These are phyloP conservation scores for Aspergillus phoenicis DNA, from an alignment of 2,329 filamentous ascomycete species.

Conservation along the genomic window DNA sequence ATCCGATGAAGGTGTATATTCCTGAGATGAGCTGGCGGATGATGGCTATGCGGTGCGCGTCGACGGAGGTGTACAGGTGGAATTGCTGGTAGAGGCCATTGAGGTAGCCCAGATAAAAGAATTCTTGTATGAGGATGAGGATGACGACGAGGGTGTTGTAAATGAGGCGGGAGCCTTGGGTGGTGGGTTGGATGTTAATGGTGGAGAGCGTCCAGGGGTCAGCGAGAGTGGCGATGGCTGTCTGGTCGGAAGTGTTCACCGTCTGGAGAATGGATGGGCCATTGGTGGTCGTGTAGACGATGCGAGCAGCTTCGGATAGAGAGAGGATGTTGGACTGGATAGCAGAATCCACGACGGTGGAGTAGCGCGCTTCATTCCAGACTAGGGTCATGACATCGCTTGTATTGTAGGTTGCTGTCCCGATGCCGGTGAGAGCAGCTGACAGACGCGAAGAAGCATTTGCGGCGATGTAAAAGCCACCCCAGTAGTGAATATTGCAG, in stretches of 20 bases:
- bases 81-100: conserved; percentile 48
- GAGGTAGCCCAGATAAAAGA: conserved; percentile 51
- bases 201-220: conserved; percentile 42
- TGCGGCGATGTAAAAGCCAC: conserved; percentile 32
- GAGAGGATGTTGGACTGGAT: conserved; percentile 35
- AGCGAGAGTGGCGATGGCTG: conserved; percentile 39
- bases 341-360: conserved; percentile 40
- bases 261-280: conserved; percentile 33
- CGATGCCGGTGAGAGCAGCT: conserved; percentile 39
- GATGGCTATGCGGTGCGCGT: conserved; percentile 33
- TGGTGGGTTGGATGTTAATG: conserved; percentile 45
- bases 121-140: conserved; percentile 51
- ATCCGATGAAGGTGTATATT: conserved; percentile 45
- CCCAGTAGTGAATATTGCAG: conserved; percentile 43
- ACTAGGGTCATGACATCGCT: conserved; percentile 43
- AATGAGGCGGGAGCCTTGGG: conserved; percentile 46
- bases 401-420: conserved; percentile 38
- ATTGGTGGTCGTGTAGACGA: conserved; percentile 39
- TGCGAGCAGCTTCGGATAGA: conserved; percentile 37
- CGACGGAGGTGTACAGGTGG: conserved; percentile 39
- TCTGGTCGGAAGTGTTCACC: conserved; percentile 27
- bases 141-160: conserved; percentile 52
- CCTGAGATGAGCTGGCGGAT: conserved; percentile 40
- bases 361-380: conserved; percentile 52
- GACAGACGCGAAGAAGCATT: conserved; percentile 43